Percentiles rank a stretch among this genome's conserved stretches.
phyloP scores from a whole-genome alignment of 1,284 basidiomycete genomes.

The Ceraceosorus guamensis region DNA sequence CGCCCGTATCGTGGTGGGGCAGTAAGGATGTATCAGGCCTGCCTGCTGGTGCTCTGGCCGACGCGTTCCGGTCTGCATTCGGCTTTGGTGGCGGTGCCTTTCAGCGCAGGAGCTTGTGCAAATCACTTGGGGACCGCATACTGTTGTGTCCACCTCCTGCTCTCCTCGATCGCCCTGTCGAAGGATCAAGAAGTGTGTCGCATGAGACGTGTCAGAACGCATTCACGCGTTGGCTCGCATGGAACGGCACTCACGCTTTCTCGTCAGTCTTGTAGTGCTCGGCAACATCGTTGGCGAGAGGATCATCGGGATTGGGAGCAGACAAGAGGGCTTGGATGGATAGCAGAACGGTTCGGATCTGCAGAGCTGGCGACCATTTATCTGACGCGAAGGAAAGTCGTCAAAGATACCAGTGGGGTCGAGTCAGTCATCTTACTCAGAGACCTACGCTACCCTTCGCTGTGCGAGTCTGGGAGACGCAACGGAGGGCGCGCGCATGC shows the following conservation, averaged over 20 bases:
- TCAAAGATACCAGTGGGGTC: not conserved
- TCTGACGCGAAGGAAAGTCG: constrained; percentile 54
- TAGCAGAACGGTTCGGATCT: constrained; percentile 93
- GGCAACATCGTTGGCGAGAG: constrained; percentile 83
- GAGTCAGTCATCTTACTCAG: not conserved
- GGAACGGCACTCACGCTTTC: constrained; percentile 70
- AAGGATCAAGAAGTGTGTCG: not conserved
- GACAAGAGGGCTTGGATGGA: constrained; percentile 92
- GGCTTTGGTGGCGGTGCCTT: too few species aligned
- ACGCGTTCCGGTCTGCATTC: too few species aligned
- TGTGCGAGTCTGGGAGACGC: not conserved
- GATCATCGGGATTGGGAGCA: constrained; percentile 96
- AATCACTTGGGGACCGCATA: too few species aligned
- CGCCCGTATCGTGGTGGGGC: too few species aligned
- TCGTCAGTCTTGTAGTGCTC: constrained; percentile 99
- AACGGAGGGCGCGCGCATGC: not conserved
- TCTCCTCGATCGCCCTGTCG: constrained; percentile 40
- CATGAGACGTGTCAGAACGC: constrained; percentile 3
- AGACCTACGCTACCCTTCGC: not conserved
- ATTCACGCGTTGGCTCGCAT: constrained; percentile 5
- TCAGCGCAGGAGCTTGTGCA: too few species aligned
- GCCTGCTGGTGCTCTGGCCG: too few species aligned
- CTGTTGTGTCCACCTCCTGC: constrained; percentile 39
- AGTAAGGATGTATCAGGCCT: too few species aligned
- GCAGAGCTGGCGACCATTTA: constrained; percentile 97